Evolutionary conservation across 2,329 filamentous ascomycete species (phyloP).

Genomic region (Alternaria triticimaculans): DNA sequence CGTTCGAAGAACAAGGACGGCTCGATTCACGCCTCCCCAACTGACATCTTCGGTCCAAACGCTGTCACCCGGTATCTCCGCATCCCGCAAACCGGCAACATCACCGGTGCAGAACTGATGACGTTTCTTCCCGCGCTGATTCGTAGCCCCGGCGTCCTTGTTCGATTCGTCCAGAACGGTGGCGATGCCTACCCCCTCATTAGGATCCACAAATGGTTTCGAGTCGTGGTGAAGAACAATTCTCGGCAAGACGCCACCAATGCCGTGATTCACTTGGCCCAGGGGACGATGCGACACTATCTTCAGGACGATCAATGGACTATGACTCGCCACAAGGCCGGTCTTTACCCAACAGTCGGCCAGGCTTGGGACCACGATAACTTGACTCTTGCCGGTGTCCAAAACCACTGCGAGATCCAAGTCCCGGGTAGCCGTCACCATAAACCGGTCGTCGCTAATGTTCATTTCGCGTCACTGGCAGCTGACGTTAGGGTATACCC

Average conservation of each 20-base stretch:
- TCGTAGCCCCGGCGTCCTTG: not conserved
- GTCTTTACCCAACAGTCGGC: not conserved
- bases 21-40: not conserved
- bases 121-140: not conserved
- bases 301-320: not conserved
- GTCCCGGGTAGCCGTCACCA: not conserved
- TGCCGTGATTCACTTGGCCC: not conserved
- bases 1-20: not conserved
- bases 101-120: slow-evolving; percentile 13
- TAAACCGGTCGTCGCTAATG: not conserved
- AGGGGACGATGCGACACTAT: not conserved
- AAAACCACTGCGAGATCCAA: slow-evolving; percentile 3
- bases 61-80: not conserved
- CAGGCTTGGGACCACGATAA: not conserved
- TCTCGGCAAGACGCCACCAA: not conserved
- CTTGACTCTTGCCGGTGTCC: not conserved
- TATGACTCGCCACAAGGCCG: not conserved
- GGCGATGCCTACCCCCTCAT: not conserved
- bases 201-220: not conserved
- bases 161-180: not conserved
- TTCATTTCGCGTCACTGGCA: slow-evolving; percentile 7
- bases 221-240: not conserved
- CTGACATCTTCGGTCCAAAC: not conserved
- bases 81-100: slow-evolving; percentile 6
- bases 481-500: slow-evolving; percentile 2